Conservation (phyloP, 345 rosid genomes). For the Anacardium occidentale region DNA sequence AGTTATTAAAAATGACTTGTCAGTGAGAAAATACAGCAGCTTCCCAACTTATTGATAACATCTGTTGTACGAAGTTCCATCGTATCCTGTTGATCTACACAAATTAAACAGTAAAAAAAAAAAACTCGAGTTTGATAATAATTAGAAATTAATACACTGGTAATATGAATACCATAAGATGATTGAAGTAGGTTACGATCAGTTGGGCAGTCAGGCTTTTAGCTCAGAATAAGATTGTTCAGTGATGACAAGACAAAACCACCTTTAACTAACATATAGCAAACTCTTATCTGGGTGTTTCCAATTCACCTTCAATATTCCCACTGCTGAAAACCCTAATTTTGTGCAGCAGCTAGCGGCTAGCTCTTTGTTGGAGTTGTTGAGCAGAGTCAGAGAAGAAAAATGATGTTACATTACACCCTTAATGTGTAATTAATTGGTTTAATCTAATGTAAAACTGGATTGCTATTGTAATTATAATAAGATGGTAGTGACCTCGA, state of each 20-base stretch:
- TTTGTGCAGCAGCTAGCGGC: too few species aligned
- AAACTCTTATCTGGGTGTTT: too few species aligned
- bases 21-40: not conserved
- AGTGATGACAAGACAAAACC: not conserved
- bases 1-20: slow-evolving; percentile 1
- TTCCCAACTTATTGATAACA: slow-evolving; percentile 3
- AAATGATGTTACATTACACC: too few species aligned
- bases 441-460: too few species aligned
- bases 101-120: not conserved
- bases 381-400: too few species aligned
- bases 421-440: too few species aligned
- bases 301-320: too few species aligned
- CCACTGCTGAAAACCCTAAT: too few species aligned
- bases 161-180: not conserved
- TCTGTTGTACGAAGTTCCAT: not conserved
- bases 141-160: too few species aligned
- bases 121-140: too few species aligned
- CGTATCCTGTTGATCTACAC: not conserved
- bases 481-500: not conserved
- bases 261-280: not conserved
- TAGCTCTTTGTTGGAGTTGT: too few species aligned
- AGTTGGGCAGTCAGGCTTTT: not conserved
- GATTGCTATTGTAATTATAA: too few species aligned
- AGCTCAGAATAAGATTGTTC: not conserved
- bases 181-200: not conserved